phyloP scores from a whole-genome alignment of 2,329 filamentous ascomycete genomes.

The Capronia americana region DNA sequence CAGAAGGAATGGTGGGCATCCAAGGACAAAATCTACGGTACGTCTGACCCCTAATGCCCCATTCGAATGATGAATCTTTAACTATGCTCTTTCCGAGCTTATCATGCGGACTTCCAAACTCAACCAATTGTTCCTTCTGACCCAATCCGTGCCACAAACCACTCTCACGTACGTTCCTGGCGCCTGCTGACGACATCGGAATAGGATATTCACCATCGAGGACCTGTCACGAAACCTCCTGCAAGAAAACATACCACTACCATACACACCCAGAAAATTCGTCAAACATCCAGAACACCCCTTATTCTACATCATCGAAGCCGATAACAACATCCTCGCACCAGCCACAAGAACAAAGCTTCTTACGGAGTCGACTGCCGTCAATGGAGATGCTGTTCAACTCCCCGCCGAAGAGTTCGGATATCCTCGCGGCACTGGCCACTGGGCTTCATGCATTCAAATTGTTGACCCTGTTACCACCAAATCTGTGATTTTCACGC shows the following conservation, averaged over 20 bases:
- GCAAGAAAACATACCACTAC: slow-evolving; percentile 82
- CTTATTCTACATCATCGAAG: slow-evolving; percentile 91
- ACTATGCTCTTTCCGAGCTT: slow-evolving; percentile 52
- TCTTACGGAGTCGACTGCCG: slow-evolving; percentile 71
- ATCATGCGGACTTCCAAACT: slow-evolving; percentile 56
- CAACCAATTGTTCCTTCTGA: slow-evolving; percentile 99
- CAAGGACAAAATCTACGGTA: slow-evolving; percentile 88
- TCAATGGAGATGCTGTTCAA: slow-evolving; percentile 73
- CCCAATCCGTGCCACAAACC: slow-evolving; percentile 19
- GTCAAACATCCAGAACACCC: slow-evolving; percentile 85
- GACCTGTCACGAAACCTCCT: slow-evolving; percentile 84
- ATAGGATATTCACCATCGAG: slow-evolving; percentile 86
- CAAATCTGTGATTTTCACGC: slow-evolving; percentile 74
- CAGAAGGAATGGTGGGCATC: slow-evolving; percentile 92
- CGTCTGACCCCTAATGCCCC: slow-evolving; percentile 46
- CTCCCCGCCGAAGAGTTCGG: slow-evolving; percentile 85
- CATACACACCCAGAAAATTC: slow-evolving; percentile 88
- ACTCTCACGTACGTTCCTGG: neutral
- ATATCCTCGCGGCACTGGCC: slow-evolving; percentile 78
- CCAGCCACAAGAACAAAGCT: slow-evolving; percentile 77
- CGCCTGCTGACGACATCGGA: slow-evolving; percentile 19
- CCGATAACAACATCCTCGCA: slow-evolving; percentile 89
- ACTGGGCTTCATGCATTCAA: slow-evolving; percentile 96
- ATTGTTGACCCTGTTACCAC: slow-evolving; percentile 82
- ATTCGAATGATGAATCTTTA: slow-evolving; percentile 66